Evolutionary conservation across 2,329 filamentous ascomycete species (phyloP), one percentile per base, ranked within the genome.

Genomic region (Xylaria sp.): DNA sequence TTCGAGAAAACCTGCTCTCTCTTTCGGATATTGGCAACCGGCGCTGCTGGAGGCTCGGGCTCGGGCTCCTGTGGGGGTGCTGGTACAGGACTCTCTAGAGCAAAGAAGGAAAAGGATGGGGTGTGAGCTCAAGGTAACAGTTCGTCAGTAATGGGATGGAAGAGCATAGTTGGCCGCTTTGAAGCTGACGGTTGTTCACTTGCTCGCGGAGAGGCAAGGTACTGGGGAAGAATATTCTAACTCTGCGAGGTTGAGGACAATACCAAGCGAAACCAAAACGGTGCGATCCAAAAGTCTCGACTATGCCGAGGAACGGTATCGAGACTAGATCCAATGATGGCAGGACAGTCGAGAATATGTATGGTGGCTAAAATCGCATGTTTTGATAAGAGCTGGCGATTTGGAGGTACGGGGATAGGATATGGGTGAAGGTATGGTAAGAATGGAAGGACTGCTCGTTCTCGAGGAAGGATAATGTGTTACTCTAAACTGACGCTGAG

Each of bases 221-320:
- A 54, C 39, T 52, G 32, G 64, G 63, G 72, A 74, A 71, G 66
- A 70, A 74, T 74, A 73, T 74, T 72, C 65, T 74, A 74, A 73
- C 63, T 68, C 65, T 72, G 71, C 55, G 64, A 68, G 57, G 52
- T 37, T 58, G 68, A 66, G 66, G 70, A 67, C 64, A 70, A 74
- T 73, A 70, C 39, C 61, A 66, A 66, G 64, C 65, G 46, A 56
- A 63, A 63, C 69, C 69, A 68, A 73, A 74, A 74, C 66, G 58
- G 61, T 54, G 56, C 71, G 70, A 73, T 74, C 71, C 72, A 74
- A 74, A 73, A 73, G 72, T 65, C 69, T 73, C 67, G 69, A 70
- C 63, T 63, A 58, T 54, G 62, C 63, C 68, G 63, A 63, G n/a
- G 46, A 55, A 44, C 58, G 59, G 63, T 59, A 61, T 68, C 65